phyloP scores from a whole-genome alignment of 2,329 filamentous ascomycete species.

The Xylaria sp. region DNA sequence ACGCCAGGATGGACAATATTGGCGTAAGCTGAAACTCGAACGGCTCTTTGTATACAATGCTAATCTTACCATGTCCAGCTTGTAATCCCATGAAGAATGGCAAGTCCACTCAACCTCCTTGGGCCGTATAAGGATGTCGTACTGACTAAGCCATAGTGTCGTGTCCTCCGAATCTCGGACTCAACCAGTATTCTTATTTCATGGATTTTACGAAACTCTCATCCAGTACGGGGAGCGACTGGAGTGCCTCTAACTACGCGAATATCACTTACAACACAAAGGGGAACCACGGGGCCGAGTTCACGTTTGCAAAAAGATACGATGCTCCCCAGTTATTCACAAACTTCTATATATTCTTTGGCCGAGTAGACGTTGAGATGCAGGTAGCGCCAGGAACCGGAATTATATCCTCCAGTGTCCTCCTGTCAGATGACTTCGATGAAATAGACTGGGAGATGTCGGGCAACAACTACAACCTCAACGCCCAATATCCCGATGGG shows the following conservation, averaged over 20 bases:
- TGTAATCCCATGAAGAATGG: slow-evolving; percentile 21
- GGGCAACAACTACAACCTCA: slow-evolving; percentile 25
- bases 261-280: slow-evolving; percentile 22
- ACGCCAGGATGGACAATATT: slow-evolving; percentile 19
- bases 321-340: slow-evolving; percentile 25
- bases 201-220: slow-evolving; percentile 25
- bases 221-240: slow-evolving; percentile 6
- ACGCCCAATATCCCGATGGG: slow-evolving; percentile 16
- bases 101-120: neutral
- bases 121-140: neutral
- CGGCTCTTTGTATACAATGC: neutral
- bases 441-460: slow-evolving; percentile 31
- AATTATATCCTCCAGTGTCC: slow-evolving; percentile 24
- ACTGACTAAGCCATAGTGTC: slow-evolving; percentile 3
- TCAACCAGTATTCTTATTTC: slow-evolving; percentile 17
- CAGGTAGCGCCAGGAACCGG: slow-evolving; percentile 22
- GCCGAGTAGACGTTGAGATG: slow-evolving; percentile 25
- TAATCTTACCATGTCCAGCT: slow-evolving; percentile 5
- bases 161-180: slow-evolving; percentile 22
- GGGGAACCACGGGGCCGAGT: slow-evolving; percentile 23
- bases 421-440: slow-evolving; percentile 25
- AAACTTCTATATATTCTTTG: slow-evolving; percentile 26
- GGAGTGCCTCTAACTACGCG: slow-evolving; percentile 24
- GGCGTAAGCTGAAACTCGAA: slow-evolving; percentile 11
- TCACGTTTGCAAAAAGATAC: slow-evolving; percentile 18